Evolutionary conservation across 306 rosid species (phyloP), one percentile per base, ranked within the genome.

Genomic region (Vicia villosa): DNA sequence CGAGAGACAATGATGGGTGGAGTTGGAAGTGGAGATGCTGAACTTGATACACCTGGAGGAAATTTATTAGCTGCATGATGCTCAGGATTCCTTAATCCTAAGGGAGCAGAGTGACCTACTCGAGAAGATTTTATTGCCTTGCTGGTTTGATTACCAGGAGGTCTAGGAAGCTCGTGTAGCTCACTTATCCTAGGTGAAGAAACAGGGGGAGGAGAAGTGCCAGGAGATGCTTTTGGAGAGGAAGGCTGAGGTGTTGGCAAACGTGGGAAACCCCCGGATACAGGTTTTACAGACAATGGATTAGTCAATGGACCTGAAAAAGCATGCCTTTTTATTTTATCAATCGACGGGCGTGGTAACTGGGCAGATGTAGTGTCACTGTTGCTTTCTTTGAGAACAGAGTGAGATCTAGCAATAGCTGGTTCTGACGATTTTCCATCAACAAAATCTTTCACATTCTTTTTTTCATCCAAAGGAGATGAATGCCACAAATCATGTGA

Each of bases 111-210:
- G 80, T 91, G 95, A 42, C 90, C 84, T 36, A 83, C 64, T 42
- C 80, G 77, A 60, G 79, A 77, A 73, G 84, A 77, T 69, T 80
- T 88, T 46, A 78, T 65, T 50, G 81, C 55, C 64, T 84, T 91
- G 52, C 70, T 63, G 63, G 75, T 69, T 37, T 52, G 84, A 70
- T 70, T 81, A 63, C 83, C 86, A 15, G 97, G 97, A 12, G 97
- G 97, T 77, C 97, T 86, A 56, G 97, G 97, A 83, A 91, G 97
- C 85, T 88, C 97, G 28, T 91, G 96, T 77, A 91, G 89, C 82
- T 91, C 97, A 71, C 93, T 91, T 77, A 87, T 90, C 84, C 78
- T 81, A 10, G 96, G 87, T 24, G 96, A 87, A 42, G 94, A 86
- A 73, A 77, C 88, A 45, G 56, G 89, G 63, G 96, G 91, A 37